Evolutionary conservation across 1,139 yeast genomes (phyloP), one percentile per base, ranked within the genome.

Genomic region (Pneumocystis murina): DNA sequence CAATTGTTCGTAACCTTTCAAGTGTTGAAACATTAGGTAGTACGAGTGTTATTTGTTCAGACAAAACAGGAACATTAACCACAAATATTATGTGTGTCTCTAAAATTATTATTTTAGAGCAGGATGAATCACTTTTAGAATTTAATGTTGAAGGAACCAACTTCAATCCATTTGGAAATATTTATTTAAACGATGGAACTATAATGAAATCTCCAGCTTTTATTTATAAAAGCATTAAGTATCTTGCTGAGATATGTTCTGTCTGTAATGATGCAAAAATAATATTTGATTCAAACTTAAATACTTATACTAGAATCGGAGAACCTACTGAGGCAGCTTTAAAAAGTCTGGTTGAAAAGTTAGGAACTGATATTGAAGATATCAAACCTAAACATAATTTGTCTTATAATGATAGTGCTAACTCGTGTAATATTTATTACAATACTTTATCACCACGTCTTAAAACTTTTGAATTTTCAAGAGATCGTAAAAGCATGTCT

Each of bases 11-110:
- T 71, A 96, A 89, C 14, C 80, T 94, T 68, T 85, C 85, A 70
- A 86, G 95, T 59, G 92, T 98, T 80, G 98, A 94, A 75, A 92
- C 96, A 20, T 92, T 94, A 97, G 98, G 98, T 61, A 91, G 96
- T 59, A 98, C 97, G 2, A 92, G 97, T 17, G 91, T 96, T 7
- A 80, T 94, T 63, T 94, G 98, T 75, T 88, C 97, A 0, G 99
- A 94, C 76, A 94, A 92, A 74, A 92, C 98, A 0, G 98, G 98
- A 67, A 94, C 99, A 8, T 79, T 94, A 66, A 94, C 98, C 1
- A 95, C 89, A 75, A 94, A 94, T 74, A 60, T 61, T 35, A 61
- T 66, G 63, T 58, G 30, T 38, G 60, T 30, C 12, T 20, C 38
- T 20, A 58, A 38, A 28, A 24, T 40, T 38, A 12, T 38, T 12